These are phyloP conservation scores for Solanum ossicruentum DNA, from an alignment of 257 asterid species.

Conservation along the genomic window DNA sequence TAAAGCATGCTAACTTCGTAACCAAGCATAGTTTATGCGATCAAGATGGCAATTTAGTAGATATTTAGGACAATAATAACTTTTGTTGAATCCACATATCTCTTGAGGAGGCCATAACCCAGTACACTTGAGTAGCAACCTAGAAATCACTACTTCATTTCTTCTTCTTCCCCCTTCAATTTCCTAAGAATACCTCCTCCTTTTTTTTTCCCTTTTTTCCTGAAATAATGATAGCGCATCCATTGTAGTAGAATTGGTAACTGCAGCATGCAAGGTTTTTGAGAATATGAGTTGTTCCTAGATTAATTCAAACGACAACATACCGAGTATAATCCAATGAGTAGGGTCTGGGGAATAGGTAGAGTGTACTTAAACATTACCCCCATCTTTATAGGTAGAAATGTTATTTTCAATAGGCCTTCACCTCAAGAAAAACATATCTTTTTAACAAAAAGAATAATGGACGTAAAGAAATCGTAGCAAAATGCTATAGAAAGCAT, in stretches of 20 bases:
- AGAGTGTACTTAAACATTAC: not conserved
- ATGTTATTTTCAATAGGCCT: not conserved
- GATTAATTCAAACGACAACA: not conserved
- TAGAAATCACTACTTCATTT: not conserved
- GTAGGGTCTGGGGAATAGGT: not conserved
- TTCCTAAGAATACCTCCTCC: not conserved
- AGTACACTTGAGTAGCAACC: not conserved
- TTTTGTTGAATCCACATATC: not conserved
- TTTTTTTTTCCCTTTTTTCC: not conserved
- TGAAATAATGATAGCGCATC: not conserved
- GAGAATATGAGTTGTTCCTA: not conserved
- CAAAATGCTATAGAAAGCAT: not conserved
- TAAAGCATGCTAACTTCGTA: not conserved
- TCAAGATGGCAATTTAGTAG: not conserved
- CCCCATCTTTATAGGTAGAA: not conserved
- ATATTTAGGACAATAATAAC: not conserved
- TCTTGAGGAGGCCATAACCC: not conserved
- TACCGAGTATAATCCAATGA: not conserved
- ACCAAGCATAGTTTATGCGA: not conserved
- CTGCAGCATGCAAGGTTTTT: not conserved
- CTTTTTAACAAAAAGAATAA: not conserved
- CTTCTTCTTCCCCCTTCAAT: not conserved
- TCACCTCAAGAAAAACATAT: not conserved
- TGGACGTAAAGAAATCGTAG: not conserved
- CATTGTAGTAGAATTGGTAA: not conserved